Conservation (phyloP, 2,329 filamentous ascomycete genomes). For the Botrytis porri region DNA sequence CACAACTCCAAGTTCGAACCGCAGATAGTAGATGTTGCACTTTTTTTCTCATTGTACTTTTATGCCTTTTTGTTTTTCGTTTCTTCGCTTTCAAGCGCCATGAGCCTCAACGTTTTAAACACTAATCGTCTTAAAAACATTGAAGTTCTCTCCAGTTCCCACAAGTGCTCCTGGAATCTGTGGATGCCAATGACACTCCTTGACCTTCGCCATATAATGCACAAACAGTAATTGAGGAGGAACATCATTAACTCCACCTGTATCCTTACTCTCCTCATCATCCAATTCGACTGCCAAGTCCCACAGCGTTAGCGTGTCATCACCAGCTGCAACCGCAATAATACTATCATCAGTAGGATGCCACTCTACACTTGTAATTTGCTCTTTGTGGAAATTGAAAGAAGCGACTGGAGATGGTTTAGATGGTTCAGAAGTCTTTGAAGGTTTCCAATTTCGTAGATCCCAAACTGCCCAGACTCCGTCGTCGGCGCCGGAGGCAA, state of each 20-base stretch:
- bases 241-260: conserved; percentile 81
- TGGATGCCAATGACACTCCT: conserved; percentile 96
- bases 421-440: conserved; percentile 43
- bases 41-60: conserved; percentile 9
- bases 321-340: conserved; percentile 84
- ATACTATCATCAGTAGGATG: conserved; percentile 97
- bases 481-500: conserved; percentile 90
- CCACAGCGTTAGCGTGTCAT: conserved; percentile 94
- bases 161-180: conserved; percentile 90
- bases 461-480: conserved; percentile 97
- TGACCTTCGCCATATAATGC: conserved; percentile 91
- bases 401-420: conserved; percentile 81
- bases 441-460: conserved; percentile 86
- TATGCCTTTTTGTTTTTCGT: not conserved
- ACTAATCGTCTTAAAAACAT: conserved; percentile 79
- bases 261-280: conserved; percentile 92
- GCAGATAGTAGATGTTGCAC: not conserved
- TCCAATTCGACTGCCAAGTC: conserved; percentile 95
- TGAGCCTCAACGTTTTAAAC: conserved; percentile 51
- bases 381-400: conserved; percentile 94
- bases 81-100: not conserved
- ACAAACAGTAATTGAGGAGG: conserved; percentile 94
- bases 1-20: not conserved
- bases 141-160: conserved; percentile 87
- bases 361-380: conserved; percentile 95